phyloP scores from a whole-genome alignment of 495 filamentous ascomycete species.

The Podospora pseudopauciseta region DNA sequence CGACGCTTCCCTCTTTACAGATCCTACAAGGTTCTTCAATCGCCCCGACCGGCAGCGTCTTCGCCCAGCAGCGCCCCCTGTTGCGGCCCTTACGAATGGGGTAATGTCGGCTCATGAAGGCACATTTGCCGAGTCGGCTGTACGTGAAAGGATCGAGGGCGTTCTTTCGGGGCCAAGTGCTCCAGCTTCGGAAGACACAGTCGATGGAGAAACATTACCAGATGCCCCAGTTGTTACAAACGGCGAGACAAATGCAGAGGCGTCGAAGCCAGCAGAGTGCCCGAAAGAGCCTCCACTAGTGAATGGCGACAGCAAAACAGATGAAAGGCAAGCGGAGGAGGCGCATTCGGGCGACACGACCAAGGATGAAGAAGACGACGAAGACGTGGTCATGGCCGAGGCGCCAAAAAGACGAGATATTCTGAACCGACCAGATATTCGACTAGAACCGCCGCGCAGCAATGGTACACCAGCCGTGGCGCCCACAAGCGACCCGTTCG shows the following conservation, averaged over 20 bases:
- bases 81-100: slow-evolving; percentile 4
- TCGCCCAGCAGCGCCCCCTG: slow-evolving; percentile 3
- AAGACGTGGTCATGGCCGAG: slow-evolving; percentile 50
- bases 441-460: slow-evolving; percentile 3
- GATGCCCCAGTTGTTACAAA: slow-evolving; percentile 11
- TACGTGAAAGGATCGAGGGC: background rate
- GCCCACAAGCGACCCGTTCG: slow-evolving; percentile 12
- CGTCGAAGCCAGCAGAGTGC: background rate
- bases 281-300: slow-evolving; percentile 2
- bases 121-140: background rate
- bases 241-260: slow-evolving; percentile 3
- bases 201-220: slow-evolving; percentile 21
- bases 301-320: slow-evolving; percentile 14
- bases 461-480: slow-evolving; percentile 2
- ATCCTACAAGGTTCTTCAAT: slow-evolving; percentile 32
- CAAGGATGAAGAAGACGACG: slow-evolving; percentile 9
- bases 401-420: slow-evolving; percentile 10
- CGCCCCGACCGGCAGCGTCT: slow-evolving; percentile 10
- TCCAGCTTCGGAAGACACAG: slow-evolving; percentile 9
- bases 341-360: background rate
- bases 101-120: background rate
- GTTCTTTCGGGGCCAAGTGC: background rate
- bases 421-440: background rate
- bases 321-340: background rate
- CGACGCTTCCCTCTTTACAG: slow-evolving; percentile 40